Evolutionary conservation across 495 filamentous ascomycete genomes (phyloP).

Genomic region (Hapsidospora chrysogenum): DNA sequence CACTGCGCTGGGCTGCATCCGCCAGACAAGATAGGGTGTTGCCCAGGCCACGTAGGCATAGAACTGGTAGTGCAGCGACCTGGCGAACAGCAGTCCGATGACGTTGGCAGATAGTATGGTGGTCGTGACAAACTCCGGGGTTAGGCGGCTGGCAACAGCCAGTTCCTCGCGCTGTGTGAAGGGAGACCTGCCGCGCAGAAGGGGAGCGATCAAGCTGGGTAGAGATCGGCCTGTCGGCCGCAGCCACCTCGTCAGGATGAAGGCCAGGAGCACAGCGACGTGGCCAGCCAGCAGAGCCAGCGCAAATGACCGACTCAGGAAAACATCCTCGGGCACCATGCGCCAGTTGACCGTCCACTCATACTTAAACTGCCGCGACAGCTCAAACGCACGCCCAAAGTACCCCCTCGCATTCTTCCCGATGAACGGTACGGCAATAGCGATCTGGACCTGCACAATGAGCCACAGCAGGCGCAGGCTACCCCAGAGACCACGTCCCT

Average conservation of each 20-base stretch:
- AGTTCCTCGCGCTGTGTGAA: conserved; percentile 32
- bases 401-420: conserved; percentile 52
- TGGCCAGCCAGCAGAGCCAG: conserved; percentile 50
- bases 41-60: conserved; percentile 87
- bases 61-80: conserved; percentile 93
- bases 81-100: conserved; percentile 78
- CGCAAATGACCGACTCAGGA: conserved; percentile 63
- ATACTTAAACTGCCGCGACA: conserved; percentile 78
- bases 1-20: conserved; percentile 54
- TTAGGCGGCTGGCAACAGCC: conserved; percentile 31
- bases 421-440: conserved; percentile 66
- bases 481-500: conserved; percentile 44
- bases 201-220: conserved; percentile 28
- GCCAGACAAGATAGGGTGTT: conserved; percentile 83
- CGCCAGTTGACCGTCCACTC: conserved; percentile 99
- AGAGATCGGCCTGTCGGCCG: conserved; percentile 27
- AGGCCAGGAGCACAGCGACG: conserved; percentile 42
- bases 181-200: conserved; percentile 35
- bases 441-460: conserved; percentile 59
- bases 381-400: conserved; percentile 65
- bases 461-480: conserved; percentile 49
- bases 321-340: conserved; percentile 68
- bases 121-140: conserved; percentile 60
- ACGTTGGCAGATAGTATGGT: conserved; percentile 63
- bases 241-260: conserved; percentile 34